phyloP scores from a whole-genome alignment of 179 eudicot genomes.

The Nepenthes alata region DNA sequence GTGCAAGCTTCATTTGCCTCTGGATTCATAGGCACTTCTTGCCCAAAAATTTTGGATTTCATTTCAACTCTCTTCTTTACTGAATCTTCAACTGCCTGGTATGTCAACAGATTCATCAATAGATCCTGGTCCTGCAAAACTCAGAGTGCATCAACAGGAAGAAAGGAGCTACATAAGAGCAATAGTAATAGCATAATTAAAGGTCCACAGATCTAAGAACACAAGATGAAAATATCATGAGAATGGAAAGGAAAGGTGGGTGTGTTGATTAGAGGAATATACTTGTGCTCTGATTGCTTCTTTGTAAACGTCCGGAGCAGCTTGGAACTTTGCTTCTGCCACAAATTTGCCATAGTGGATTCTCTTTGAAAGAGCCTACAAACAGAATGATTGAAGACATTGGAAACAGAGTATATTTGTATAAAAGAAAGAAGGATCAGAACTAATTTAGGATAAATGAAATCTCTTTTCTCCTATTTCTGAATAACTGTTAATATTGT shows the following conservation, averaged over 20 bases:
- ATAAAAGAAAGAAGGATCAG: no score
- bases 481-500: no score
- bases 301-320: conserved; percentile 52
- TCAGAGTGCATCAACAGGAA: not conserved
- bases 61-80: conserved; percentile 58
- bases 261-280: conserved; percentile 3
- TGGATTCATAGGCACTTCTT: conserved; percentile 33
- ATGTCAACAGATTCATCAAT: conserved; percentile 64
- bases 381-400: not conserved
- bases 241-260: not conserved
- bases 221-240: not conserved
- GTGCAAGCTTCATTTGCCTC: conserved; percentile 30
- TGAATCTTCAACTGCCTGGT: conserved; percentile 52
- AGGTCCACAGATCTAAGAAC: no score
- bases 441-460: no score
- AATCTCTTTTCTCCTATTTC: no score
- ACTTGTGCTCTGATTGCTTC: conserved; percentile 65
- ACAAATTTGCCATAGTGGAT: conserved; percentile 88
- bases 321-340: conserved; percentile 77
- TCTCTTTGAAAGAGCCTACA: conserved; percentile 77
- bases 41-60: conserved; percentile 65
- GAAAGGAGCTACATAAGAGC: not conserved
- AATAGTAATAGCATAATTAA: not conserved
- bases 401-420: not conserved
- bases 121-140: conserved; percentile 38